Percentiles rank a stretch among this genome's conserved stretches.
Conservation (phyloP, 345 rosid genomes). For the Rhizophora apiculata region DNA sequence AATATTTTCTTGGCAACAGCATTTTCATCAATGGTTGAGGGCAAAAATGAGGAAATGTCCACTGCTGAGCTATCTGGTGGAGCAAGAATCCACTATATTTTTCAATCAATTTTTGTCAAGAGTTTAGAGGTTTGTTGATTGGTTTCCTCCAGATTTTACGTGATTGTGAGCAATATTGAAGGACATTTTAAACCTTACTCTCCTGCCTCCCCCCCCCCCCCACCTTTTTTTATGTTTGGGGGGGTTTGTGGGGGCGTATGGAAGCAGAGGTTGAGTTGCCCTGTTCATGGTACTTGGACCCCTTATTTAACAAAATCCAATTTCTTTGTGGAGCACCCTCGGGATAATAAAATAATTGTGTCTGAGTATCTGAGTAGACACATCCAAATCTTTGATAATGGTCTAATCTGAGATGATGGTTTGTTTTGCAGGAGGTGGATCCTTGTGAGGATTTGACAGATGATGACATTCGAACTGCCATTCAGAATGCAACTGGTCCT, state of each 20-base stretch:
- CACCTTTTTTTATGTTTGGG: too few species aligned
- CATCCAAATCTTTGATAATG: background rate
- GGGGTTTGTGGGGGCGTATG: too few species aligned
- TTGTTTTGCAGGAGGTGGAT: conserved; percentile 72
- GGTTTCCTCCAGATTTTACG: background rate
- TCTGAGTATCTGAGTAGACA: too few species aligned
- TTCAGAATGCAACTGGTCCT: conserved; percentile 97
- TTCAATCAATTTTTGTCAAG: conserved; percentile 86
- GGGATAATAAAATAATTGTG: too few species aligned
- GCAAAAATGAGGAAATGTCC: conserved; percentile 91
- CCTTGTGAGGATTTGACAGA: conserved; percentile 95
- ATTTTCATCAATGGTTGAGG: conserved; percentile 82
- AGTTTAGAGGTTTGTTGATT: conserved; percentile 64
- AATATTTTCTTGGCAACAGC: conserved; percentile 49
- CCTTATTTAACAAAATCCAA: too few species aligned
- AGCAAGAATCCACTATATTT: conserved; percentile 86
- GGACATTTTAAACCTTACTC: too few species aligned
- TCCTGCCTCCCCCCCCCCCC: too few species aligned
- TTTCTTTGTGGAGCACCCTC: too few species aligned
- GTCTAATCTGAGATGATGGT: background rate
- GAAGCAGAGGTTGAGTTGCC: too few species aligned
- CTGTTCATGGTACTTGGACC: too few species aligned
- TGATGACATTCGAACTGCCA: conserved; percentile 88
- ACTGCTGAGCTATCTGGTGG: conserved; percentile 91
- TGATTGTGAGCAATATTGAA: background rate